Conservation (phyloP, 2,329 filamentous ascomycete genomes). For the Pyrenochaeta sp. region DNA sequence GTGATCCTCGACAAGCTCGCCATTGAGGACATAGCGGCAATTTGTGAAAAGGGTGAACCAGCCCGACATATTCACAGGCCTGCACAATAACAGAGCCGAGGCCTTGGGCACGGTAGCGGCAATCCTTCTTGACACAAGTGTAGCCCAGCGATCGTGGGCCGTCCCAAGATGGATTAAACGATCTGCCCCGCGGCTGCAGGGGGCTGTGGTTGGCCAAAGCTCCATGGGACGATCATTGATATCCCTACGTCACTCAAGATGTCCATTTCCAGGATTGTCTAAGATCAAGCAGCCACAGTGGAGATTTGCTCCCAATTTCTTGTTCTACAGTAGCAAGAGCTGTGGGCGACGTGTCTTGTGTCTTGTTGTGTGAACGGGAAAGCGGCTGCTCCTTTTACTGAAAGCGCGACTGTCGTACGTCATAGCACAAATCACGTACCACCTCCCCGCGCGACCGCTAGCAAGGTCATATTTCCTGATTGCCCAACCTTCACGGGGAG, state of each 20-base stretch:
- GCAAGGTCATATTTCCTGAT: slow-evolving; percentile 25
- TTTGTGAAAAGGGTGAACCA: slow-evolving; percentile 59
- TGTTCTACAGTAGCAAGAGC: slow-evolving; percentile 11
- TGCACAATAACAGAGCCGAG: slow-evolving; percentile 9
- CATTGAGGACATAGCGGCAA: slow-evolving; percentile 54
- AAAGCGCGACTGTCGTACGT: slow-evolving; percentile 20
- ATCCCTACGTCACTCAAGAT: slow-evolving; percentile 27
- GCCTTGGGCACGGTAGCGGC: slow-evolving; percentile 10
- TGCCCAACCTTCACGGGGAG: slow-evolving; percentile 17
- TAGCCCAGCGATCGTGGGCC: slow-evolving; percentile 10
- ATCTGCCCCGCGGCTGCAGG: slow-evolving; percentile 8
- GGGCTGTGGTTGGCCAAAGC: slow-evolving; percentile 18
- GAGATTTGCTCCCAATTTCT: slow-evolving; percentile 10
- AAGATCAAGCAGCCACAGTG: slow-evolving; percentile 25
- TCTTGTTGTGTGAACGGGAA: slow-evolving; percentile 15
- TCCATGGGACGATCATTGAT: slow-evolving; percentile 5
- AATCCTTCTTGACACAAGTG: slow-evolving; percentile 4
- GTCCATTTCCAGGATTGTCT: slow-evolving; percentile 11
- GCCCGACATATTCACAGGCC: slow-evolving; percentile 44
- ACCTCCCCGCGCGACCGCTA: slow-evolving; percentile 12
- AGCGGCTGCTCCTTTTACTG: slow-evolving; percentile 20
- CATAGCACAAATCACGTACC: slow-evolving; percentile 17
- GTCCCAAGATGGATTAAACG: slow-evolving; percentile 14
- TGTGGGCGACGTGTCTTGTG: slow-evolving; percentile 12
- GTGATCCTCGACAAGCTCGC: slow-evolving; percentile 54